A percentile compares a stretch with the other conserved stretches of the same genome.
phyloP scores from a whole-genome alignment of 2,329 filamentous ascomycete genomes.

The Colletotrichum chlorophyti region DNA sequence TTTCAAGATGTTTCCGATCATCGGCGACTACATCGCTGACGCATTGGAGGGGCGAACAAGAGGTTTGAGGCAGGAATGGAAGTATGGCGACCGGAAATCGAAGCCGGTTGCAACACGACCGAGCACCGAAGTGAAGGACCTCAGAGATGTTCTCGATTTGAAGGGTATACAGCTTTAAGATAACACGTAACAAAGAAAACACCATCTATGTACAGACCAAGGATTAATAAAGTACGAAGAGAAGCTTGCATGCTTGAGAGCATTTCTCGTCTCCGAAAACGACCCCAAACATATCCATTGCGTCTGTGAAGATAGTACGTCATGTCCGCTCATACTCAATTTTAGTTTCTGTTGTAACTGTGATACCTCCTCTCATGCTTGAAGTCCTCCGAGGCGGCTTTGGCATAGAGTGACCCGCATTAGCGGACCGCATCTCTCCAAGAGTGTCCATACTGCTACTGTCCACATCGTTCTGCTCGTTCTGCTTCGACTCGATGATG shows the following conservation, averaged over 20 bases:
- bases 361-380: conserved; percentile 8
- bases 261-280: too few relatives aligned
- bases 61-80: conserved; percentile 32
- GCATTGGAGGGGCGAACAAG: conserved; percentile 28
- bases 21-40: conserved; percentile 33
- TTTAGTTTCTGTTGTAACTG: conserved; percentile 19
- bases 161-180: background rate
- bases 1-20: conserved; percentile 37
- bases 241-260: too few relatives aligned
- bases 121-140: conserved; percentile 32
- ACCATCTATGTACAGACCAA: too few relatives aligned
- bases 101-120: conserved; percentile 28
- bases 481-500: background rate
- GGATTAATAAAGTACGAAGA: too few relatives aligned
- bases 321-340: conserved; percentile 13
- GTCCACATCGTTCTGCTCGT: background rate
- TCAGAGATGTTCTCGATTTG: conserved; percentile 29
- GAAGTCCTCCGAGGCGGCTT: background rate
- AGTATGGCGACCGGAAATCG: conserved; percentile 26
- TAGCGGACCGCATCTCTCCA: background rate
- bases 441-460: background rate
- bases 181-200: too few relatives aligned
- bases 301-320: background rate
- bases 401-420: background rate
- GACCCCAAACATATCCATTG: background rate